These are phyloP conservation scores for Coprinopsis cinerea DNA, from an alignment of 768 basidiomycete species.

Conservation along the genomic window DNA sequence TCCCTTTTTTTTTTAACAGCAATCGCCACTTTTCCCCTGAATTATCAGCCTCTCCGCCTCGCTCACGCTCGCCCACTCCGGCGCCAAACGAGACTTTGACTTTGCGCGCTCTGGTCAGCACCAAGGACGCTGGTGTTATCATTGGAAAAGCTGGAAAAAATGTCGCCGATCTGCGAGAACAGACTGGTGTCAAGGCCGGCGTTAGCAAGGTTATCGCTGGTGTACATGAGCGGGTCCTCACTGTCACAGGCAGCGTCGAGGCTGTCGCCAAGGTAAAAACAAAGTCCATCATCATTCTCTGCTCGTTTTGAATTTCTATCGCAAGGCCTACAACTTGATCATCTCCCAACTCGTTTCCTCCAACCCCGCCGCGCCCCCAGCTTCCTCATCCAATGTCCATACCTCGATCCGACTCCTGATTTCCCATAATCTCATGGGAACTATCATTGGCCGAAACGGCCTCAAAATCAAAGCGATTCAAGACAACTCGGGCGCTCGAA, in stretches of 20 bases:
- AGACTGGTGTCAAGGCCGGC: constrained; percentile 96
- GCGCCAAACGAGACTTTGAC: constrained; percentile 71
- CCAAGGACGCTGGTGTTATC: constrained; percentile 96
- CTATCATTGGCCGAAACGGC: constrained; percentile 93
- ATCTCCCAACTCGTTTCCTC: constrained; percentile 85
- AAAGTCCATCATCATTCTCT: constrained; percentile 6
- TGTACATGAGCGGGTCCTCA: constrained; percentile 96
- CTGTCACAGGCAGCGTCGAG: constrained; percentile 88
- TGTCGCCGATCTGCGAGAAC: constrained; percentile 92
- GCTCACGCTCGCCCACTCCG: constrained; percentile 74
- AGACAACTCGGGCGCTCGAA: constrained; percentile 90
- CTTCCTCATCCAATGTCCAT: constrained; percentile 63
- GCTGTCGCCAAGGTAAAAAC: constrained; percentile 78
- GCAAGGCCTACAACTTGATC: constrained; percentile 91
- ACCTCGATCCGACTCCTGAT: constrained; percentile 96
- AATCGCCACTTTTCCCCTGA: constrained; percentile 11
- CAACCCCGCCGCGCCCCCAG: constrained; percentile 64
- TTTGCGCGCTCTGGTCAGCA: constrained; percentile 91
- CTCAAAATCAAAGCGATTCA: constrained; percentile 99
- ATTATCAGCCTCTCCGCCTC: constrained; percentile 49
- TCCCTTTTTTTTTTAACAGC: constrained; percentile 7
- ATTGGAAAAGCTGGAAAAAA: constrained; percentile 97
- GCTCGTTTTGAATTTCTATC: constrained; percentile 11
- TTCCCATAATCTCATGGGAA: constrained; percentile 99
- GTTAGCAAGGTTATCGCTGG: constrained; percentile 98